A percentile compares a stretch with the other conserved stretches of the same genome.
phyloP scores from a whole-genome alignment of 2,329 filamentous ascomycete species.

The Fusarium udum region DNA sequence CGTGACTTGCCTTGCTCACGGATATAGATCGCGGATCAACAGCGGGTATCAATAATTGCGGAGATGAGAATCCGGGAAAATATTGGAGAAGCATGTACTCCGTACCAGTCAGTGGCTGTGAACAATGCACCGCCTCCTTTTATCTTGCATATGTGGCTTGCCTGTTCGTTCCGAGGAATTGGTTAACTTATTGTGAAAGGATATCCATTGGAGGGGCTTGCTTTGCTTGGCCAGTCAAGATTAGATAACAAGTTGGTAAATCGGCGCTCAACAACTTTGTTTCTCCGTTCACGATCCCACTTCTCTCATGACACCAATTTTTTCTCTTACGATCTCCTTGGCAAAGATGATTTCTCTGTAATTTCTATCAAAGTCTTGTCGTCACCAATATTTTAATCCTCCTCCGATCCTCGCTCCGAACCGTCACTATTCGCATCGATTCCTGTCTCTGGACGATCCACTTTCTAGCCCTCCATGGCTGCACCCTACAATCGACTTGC shows the following conservation, averaged over 20 bases:
- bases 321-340: conserved; percentile 14
- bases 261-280: conserved; percentile 39
- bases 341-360: conserved; percentile 34
- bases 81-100: neutral
- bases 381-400: neutral
- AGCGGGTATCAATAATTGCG: conserved; percentile 23
- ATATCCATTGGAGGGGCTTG: conserved; percentile 32
- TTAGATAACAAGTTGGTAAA: conserved; percentile 43
- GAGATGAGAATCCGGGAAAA: conserved; percentile 21
- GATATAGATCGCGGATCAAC: conserved; percentile 25
- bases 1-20: neutral
- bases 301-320: conserved; percentile 31
- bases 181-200: conserved; percentile 2
- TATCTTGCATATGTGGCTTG: neutral
- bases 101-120: conserved; percentile 14
- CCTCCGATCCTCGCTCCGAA: neutral
- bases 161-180: conserved; percentile 21
- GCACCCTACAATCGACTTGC: conserved; percentile 35
- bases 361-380: conserved; percentile 1
- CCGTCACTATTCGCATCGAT: conserved; percentile 2
- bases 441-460: conserved; percentile 19
- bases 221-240: conserved; percentile 34
- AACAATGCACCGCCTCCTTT: conserved; percentile 18
- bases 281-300: conserved; percentile 40
- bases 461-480: conserved; percentile 40